Percentiles rank a stretch among this genome's conserved stretches.
Evolutionary conservation across 345 rosid genomes (phyloP).

Genomic region (Corchorus olitorius): DNA sequence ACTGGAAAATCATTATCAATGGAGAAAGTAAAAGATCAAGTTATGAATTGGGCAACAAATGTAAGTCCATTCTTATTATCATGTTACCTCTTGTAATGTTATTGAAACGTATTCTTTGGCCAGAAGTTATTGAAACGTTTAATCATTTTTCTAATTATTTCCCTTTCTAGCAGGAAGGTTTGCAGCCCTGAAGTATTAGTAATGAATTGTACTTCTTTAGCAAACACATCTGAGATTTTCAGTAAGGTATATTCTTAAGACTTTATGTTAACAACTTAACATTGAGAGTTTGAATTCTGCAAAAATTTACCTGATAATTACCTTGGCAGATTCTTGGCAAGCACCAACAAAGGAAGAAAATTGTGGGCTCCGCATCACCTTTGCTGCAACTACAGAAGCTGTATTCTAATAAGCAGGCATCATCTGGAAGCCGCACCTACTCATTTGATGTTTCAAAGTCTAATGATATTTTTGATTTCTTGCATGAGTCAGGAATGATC

Average conservation of each 20-base stretch:
- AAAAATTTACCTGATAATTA: constrained; percentile 30
- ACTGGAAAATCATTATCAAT: constrained; percentile 85
- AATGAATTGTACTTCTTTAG: constrained; percentile 71
- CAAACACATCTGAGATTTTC: constrained; percentile 70
- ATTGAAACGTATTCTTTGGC: neutral
- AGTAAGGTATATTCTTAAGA: constrained; percentile 52
- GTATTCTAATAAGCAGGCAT: too few species aligned
- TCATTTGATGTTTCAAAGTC: too few species aligned
- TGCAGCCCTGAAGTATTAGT: constrained; percentile 57
- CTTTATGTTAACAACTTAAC: neutral
- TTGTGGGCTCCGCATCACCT: too few species aligned
- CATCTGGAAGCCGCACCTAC: too few species aligned
- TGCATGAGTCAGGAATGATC: too few species aligned
- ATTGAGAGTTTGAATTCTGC: neutral
- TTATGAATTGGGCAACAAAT: constrained; percentile 66
- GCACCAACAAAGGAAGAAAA: constrained; percentile 32
- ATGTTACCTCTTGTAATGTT: neutral
- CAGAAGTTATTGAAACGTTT: neutral
- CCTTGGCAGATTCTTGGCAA: constrained; percentile 54
- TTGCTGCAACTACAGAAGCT: too few species aligned
- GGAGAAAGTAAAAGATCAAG: constrained; percentile 60
- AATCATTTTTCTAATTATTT: neutral
- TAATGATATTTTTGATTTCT: too few species aligned
- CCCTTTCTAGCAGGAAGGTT: constrained; percentile 43
- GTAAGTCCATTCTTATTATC: constrained; percentile 33